phyloP scores from a whole-genome alignment of 169 alveolate species.

The Cryptosporidium baileyi region DNA sequence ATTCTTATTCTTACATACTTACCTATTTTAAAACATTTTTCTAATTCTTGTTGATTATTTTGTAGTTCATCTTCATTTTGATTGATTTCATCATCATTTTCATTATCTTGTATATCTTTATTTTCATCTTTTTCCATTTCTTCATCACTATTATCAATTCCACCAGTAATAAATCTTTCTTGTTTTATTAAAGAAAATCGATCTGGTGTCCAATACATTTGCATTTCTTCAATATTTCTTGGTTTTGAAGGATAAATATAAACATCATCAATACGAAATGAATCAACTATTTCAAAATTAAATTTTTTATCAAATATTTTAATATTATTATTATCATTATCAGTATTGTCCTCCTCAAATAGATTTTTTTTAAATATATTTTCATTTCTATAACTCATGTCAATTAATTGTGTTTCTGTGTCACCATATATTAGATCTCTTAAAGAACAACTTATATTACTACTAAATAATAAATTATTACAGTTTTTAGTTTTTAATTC shows the following conservation, averaged over 20 bases:
- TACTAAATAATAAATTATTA: constrained; percentile 26
- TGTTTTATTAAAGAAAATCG: neutral
- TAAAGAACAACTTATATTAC: constrained; percentile 12
- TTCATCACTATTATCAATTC: constrained; percentile 72
- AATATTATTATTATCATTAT: constrained; percentile 6
- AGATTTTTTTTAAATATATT: constrained; percentile 49
- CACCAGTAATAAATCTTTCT: constrained; percentile 73
- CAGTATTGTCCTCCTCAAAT: constrained; percentile 44
- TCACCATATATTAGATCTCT: constrained; percentile 35
- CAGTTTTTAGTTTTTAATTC: constrained; percentile 37
- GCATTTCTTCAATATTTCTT: neutral
- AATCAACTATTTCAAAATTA: neutral
- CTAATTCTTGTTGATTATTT: constrained; percentile 73
- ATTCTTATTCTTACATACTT: constrained; percentile 89
- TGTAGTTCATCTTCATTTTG: constrained; percentile 81
- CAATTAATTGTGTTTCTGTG: neutral
- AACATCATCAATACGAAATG: constrained; percentile 37
- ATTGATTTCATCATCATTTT: neutral
- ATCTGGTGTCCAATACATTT: constrained; percentile 21
- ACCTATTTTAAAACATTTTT: constrained; percentile 82
- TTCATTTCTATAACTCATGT: constrained; percentile 2
- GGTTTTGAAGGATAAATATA: constrained; percentile 41
- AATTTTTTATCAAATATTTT: neutral
- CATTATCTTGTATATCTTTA: neutral
- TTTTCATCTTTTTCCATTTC: too few relatives aligned